A percentile compares a stretch with the other conserved stretches of the same genome.
phyloP scores from a whole-genome alignment of 768 basidiomycete species.

The Leccinum variicolor region DNA sequence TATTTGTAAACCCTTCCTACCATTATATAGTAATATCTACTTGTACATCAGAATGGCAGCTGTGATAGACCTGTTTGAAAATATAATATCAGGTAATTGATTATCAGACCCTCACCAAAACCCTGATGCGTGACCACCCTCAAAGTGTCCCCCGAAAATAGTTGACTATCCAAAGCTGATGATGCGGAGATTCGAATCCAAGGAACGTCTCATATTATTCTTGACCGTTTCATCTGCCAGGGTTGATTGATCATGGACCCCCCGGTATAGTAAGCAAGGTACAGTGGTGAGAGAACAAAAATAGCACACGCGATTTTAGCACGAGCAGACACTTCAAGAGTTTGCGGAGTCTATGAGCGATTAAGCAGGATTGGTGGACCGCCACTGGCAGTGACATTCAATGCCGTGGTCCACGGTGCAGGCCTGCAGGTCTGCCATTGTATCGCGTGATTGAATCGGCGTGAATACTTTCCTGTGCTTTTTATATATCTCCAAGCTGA shows the following conservation, averaged over 20 bases:
- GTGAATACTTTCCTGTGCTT: not conserved
- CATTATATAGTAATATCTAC: too few species aligned
- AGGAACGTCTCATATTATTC: not conserved
- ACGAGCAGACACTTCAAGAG: not conserved
- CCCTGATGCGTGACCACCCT: not conserved
- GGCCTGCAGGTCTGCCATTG: not conserved
- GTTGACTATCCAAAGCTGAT: not conserved
- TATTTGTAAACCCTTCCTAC: too few species aligned
- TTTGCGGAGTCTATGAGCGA: not conserved
- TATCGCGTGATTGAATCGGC: not conserved
- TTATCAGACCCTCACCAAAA: too few species aligned
- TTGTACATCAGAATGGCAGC: too few species aligned
- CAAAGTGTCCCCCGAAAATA: not conserved
- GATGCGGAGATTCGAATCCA: not conserved
- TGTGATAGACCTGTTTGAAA: too few species aligned
- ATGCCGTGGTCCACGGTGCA: not conserved
- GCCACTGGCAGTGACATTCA: not conserved
- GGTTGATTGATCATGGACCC: not conserved
- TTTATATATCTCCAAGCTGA: not conserved
- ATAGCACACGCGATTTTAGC: not conserved
- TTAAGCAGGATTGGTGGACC: not conserved
- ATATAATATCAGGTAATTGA: too few species aligned
- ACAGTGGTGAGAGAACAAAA: not conserved
- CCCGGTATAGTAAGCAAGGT: not conserved
- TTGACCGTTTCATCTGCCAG: not conserved